These are phyloP conservation scores for Crithidia brevicula DNA, from an alignment of 208 protist genomes.

Conservation along the genomic window DNA sequence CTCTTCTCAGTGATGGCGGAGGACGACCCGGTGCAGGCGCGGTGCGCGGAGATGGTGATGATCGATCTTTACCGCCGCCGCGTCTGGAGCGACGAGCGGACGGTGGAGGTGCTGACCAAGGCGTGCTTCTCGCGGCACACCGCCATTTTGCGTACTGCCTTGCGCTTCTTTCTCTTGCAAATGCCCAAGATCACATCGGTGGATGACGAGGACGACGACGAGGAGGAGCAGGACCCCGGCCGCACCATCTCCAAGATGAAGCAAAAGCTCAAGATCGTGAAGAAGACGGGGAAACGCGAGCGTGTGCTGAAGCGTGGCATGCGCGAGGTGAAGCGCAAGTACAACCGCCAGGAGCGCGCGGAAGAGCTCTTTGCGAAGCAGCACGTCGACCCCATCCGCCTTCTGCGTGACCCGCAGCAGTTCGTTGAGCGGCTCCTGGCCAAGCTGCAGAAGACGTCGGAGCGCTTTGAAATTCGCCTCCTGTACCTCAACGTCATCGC, in stretches of 20 bases:
- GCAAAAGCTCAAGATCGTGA: constrained; percentile 93
- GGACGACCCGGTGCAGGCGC: constrained; percentile 90
- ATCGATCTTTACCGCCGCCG: constrained; percentile 97
- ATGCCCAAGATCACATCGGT: constrained; percentile 82
- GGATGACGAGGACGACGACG: constrained; percentile 82
- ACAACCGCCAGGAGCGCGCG: constrained; percentile 84
- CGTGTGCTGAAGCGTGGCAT: constrained; percentile 87
- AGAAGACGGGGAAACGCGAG: constrained; percentile 91
- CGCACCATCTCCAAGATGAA: constrained; percentile 89
- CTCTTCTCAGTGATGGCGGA: constrained; percentile 96
- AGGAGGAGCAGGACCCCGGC: constrained; percentile 70
- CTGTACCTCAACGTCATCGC: constrained; percentile 97
- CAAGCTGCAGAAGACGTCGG: constrained; percentile 91
- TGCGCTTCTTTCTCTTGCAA: constrained; percentile 96
- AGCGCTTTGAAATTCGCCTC: constrained; percentile 95
- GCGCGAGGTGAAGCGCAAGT: constrained; percentile 67
- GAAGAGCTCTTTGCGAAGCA: constrained; percentile 84
- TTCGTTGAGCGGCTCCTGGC: constrained; percentile 95
- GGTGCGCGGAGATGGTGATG: constrained; percentile 96
- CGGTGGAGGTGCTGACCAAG: constrained; percentile 95
- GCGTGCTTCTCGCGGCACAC: constrained; percentile 94
- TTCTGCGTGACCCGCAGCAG: constrained; percentile 97
- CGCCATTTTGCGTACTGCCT: constrained; percentile 92
- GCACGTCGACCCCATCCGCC: constrained; percentile 93
- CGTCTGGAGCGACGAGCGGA: constrained; percentile 94